These are phyloP conservation scores for Sideroxylon spinosum DNA, from an alignment of 179 eudicot genomes.

Conservation along the genomic window DNA sequence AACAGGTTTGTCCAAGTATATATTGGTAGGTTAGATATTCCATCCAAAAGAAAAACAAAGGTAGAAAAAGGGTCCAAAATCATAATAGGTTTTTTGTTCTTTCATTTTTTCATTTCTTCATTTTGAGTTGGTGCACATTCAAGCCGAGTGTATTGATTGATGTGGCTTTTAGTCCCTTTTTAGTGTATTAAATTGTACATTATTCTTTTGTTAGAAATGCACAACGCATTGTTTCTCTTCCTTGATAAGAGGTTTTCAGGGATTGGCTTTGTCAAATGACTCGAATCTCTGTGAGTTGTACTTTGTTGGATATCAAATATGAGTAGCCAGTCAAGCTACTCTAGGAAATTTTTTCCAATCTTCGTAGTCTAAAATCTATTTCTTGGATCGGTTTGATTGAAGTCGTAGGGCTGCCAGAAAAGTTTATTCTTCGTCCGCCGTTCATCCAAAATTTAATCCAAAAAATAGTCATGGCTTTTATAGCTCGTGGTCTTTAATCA, in stretches of 20 bases:
- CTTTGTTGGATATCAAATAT: no score
- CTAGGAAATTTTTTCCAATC: no score
- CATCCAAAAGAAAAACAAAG: background rate
- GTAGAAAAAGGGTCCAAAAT: background rate
- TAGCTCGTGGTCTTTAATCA: no score
- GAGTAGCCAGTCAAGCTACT: no score
- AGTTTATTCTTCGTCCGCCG: no score
- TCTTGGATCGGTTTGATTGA: no score
- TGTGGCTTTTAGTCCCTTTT: background rate
- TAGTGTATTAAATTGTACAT: background rate
- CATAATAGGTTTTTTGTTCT: background rate
- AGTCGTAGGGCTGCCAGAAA: no score
- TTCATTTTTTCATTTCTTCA: background rate
- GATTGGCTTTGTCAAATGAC: no score
- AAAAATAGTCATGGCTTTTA: no score
- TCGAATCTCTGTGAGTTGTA: no score
- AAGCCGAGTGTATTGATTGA: conserved; percentile 1
- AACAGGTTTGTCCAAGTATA: background rate
- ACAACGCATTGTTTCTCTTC: background rate
- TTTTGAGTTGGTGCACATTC: background rate
- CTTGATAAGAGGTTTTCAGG: background rate
- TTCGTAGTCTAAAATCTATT: no score
- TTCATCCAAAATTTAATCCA: no score
- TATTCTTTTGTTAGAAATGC: conserved; percentile 12
- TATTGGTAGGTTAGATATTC: background rate